Conservation (phyloP, 1,284 basidiomycete species). For the Microbotryum scabiosae region DNA sequence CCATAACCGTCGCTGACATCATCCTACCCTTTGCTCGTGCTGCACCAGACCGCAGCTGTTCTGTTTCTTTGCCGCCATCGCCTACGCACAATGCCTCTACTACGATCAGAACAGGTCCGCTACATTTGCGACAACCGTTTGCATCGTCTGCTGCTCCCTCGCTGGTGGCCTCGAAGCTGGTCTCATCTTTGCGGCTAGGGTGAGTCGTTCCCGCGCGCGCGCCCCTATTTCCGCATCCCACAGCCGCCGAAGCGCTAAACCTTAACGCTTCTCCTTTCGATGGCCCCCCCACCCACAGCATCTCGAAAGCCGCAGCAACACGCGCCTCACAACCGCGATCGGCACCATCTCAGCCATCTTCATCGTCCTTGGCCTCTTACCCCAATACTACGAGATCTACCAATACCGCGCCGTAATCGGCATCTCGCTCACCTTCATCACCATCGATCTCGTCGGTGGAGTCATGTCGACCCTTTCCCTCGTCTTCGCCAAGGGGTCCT, state of each 20-base stretch:
- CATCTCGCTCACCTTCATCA: slow-evolving; percentile 18
- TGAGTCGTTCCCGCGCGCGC: background rate
- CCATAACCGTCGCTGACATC: background rate
- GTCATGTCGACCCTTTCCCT: slow-evolving; percentile 14
- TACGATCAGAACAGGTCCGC: slow-evolving; percentile 8
- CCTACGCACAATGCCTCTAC: slow-evolving; percentile 13
- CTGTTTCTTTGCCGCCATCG: slow-evolving; percentile 7
- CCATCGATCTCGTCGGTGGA: slow-evolving; percentile 15
- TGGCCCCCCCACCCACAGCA: background rate
- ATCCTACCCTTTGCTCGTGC: background rate
- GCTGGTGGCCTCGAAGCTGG: slow-evolving; percentile 12
- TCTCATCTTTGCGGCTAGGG: slow-evolving; percentile 8
- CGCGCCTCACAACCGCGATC: background rate
- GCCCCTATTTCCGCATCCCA: background rate
- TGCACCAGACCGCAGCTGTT: slow-evolving; percentile 12
- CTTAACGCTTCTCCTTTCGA: too few relatives aligned
- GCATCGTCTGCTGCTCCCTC: background rate
- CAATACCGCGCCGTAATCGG: slow-evolving; percentile 15
- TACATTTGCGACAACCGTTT: background rate
- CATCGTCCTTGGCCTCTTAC: slow-evolving; percentile 10
- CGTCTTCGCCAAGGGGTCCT: slow-evolving; percentile 3
- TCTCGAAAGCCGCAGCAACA: background rate
- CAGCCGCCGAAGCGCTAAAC: too few relatives aligned
- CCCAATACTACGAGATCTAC: slow-evolving; percentile 14
- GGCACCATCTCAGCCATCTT: slow-evolving; percentile 14